Evolutionary conservation across 1,284 basidiomycete species (phyloP), one percentile per base, ranked within the genome.

Genomic region (Coniferiporia sulphurascens): DNA sequence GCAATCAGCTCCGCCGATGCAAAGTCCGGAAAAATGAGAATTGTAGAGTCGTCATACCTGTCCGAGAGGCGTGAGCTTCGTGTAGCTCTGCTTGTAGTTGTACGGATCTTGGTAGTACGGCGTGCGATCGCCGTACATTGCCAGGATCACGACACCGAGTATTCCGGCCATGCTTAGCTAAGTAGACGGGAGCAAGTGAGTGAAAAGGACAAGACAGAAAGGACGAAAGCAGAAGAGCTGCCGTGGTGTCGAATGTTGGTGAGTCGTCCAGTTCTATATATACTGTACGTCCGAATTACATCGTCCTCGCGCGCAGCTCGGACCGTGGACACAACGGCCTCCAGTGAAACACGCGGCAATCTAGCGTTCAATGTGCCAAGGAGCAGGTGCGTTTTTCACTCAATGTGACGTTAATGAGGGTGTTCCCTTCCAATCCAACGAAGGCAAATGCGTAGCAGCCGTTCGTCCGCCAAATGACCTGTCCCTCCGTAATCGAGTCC

Each of bases 31-130:
- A 27, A 27, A 27, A 27, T 27, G 27, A 5, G 2, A 27, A 27
- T 27, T 27, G 5, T 27, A 5, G 27, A 27, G 27, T 27, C 3
- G 3, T 34, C 81, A 65, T 67, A 88, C 87, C 73, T 89, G 87
- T 57, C 93, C 93, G 55, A 94, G 83, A 55, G 91, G 85, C 36
- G 92, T 95, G 62, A 91, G 88, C 72, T 85, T 84, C 22, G 90
- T 88, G 65, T 82, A 79, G n/a, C 81, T 76, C 27, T 83, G 80
- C 56, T 83, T 74, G 72, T 95, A 93, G 32, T 80, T 85, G 66
- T 75, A 71, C 48, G 88, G 86, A 69, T 89, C 78, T 71, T 91
- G 90, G 73, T 81, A 82, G 72, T 79, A 87, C 64, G 80, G 83
- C 65, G 75, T 75, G 61, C 90, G 83, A 73, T 93, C 92, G 62